These are phyloP conservation scores for Lepiota venenata DNA, from an alignment of 768 basidiomycete genomes.

Conservation along the genomic window DNA sequence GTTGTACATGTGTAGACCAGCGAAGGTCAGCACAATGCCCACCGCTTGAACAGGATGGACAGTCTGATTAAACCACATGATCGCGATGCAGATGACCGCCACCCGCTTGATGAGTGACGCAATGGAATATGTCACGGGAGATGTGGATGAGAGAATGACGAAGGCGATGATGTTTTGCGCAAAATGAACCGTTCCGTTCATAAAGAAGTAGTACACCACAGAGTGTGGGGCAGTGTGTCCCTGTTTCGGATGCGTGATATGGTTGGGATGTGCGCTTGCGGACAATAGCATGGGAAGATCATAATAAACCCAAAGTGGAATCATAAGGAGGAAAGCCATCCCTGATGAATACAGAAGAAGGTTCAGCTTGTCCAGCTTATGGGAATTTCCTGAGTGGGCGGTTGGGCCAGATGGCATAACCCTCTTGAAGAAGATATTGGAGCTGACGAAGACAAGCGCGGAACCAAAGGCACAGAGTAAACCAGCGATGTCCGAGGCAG, in stretches of 20 bases:
- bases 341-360: conserved; percentile 91
- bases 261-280: conserved; percentile 31
- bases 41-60: conserved; percentile 82
- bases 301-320: conserved; percentile 91
- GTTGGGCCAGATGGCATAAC: conserved; percentile 74
- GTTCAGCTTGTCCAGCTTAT: conserved; percentile 96
- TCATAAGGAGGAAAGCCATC: conserved; percentile 94
- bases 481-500: conserved; percentile 80
- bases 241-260: conserved; percentile 42
- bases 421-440: conserved; percentile 99
- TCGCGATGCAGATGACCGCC: conserved; percentile 95
- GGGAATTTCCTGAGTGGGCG: conserved; percentile 38
- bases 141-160: conserved; percentile 91
- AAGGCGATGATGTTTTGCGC: conserved; percentile 98
- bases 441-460: conserved; percentile 93
- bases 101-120: conserved; percentile 98
- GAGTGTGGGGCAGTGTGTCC: conserved; percentile 53
- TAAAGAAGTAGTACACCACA: conserved; percentile 78
- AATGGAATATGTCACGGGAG: conserved; percentile 98
- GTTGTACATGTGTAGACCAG: conserved; percentile 96
- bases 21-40: conserved; percentile 89
- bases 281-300: conserved; percentile 73
- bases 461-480: conserved; percentile 96
- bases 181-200: conserved; percentile 96
- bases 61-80: conserved; percentile 91